A percentile compares a stretch with the other conserved stretches of the same genome.
These are phyloP conservation scores for Salvia sclarea DNA, from an alignment of 305 asterid genomes.

Conservation along the genomic window DNA sequence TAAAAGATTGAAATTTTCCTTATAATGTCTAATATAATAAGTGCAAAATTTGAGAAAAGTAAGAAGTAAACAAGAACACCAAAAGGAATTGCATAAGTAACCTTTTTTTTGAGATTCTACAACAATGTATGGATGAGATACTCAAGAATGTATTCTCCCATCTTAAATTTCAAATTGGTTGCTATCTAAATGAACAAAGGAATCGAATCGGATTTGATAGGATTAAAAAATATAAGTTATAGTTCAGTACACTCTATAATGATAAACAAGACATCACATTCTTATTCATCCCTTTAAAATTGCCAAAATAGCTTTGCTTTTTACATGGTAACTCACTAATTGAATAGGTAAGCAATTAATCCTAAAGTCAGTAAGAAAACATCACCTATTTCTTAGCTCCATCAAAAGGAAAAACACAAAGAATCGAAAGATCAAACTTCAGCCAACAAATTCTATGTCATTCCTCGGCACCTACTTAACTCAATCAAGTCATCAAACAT, in stretches of 20 bases:
- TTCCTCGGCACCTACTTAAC: too few relatives aligned
- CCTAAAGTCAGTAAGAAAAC: too few relatives aligned
- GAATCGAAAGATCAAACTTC: too few relatives aligned
- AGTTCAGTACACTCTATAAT: not conserved
- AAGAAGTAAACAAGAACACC: not conserved
- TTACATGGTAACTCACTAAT: not conserved
- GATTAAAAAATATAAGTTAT: not conserved
- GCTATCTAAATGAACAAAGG: not conserved
- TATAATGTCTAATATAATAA: not conserved
- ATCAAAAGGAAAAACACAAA: not conserved
- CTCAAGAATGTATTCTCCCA: not conserved
- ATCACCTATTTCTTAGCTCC: not conserved
- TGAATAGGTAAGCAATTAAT: not conserved
- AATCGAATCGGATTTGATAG: not conserved
- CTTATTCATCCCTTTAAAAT: not conserved
- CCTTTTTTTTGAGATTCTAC: not conserved
- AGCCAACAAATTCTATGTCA: too few relatives aligned
- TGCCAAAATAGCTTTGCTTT: not conserved
- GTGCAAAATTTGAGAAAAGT: not conserved
- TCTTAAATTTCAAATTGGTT: not conserved
- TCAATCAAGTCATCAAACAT: too few relatives aligned
- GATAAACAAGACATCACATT: not conserved
- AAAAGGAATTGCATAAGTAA: too few relatives aligned
- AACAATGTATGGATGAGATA: too few relatives aligned
- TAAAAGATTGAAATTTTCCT: slow-evolving; percentile 4